These are phyloP conservation scores for Retiboletus flavoniger DNA, from an alignment of 1,284 basidiomycete species.

Conservation along the genomic window DNA sequence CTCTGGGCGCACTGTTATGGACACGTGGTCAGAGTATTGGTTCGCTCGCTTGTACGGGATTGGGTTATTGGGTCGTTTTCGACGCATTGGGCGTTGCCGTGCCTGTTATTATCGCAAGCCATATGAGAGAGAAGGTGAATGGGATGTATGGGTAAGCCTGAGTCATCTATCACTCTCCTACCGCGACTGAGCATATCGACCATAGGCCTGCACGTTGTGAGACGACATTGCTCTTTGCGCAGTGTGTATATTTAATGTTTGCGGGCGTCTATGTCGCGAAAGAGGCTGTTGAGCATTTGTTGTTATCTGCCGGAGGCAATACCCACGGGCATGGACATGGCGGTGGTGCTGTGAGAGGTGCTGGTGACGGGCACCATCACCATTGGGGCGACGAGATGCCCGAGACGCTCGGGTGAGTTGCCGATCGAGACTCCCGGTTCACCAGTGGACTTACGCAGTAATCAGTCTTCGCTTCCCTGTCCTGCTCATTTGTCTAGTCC, in stretches of 20 bases:
- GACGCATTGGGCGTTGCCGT: constrained; percentile 80
- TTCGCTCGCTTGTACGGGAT: constrained; percentile 82
- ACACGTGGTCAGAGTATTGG: constrained; percentile 88
- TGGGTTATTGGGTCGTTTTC: constrained; percentile 96
- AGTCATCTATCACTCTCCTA: background rate
- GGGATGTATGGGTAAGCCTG: constrained; percentile 30
- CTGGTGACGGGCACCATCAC: constrained; percentile 59
- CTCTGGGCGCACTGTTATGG: constrained; percentile 77
- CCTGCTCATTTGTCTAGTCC: constrained; percentile 56
- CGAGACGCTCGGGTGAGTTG: constrained; percentile 41
- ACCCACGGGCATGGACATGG: constrained; percentile 28
- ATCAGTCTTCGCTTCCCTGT: constrained; percentile 69
- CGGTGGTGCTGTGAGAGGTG: constrained; percentile 5
- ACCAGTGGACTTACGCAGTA: constrained; percentile 2
- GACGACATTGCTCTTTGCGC: constrained; percentile 82
- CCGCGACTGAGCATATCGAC: background rate
- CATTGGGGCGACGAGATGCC: constrained; percentile 50
- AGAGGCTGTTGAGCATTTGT: constrained; percentile 83
- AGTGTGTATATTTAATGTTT: constrained; percentile 88
- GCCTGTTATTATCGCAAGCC: constrained; percentile 31
- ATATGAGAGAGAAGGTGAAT: constrained; percentile 29
- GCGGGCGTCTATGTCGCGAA: constrained; percentile 91
- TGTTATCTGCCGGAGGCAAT: constrained; percentile 54
- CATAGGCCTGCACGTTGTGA: constrained; percentile 69
- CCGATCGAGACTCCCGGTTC: background rate